phyloP scores from a whole-genome alignment of 2,329 filamentous ascomycete species.

The Fusarium proliferatum region DNA sequence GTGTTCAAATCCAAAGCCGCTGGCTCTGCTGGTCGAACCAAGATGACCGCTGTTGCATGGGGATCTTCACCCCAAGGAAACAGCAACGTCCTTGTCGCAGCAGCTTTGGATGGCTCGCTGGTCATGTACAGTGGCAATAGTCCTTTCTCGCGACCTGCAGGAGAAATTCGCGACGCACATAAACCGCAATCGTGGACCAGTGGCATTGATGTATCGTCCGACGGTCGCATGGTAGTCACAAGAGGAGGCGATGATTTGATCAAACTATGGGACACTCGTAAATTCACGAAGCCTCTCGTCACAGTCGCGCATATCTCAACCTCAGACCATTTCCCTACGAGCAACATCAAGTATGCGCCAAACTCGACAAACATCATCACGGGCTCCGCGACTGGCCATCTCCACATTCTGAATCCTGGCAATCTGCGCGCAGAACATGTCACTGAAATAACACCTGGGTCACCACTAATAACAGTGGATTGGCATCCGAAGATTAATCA shows the following conservation, averaged over 20 bases:
- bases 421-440: conserved; percentile 87
- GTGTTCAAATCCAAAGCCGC: conserved; percentile 94
- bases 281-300: conserved; percentile 91
- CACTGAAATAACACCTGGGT: conserved; percentile 88
- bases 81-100: conserved; percentile 80
- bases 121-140: conserved; percentile 94
- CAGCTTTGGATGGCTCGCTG: conserved; percentile 88
- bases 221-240: conserved; percentile 90
- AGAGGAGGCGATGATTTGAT: conserved; percentile 91
- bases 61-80: conserved; percentile 80
- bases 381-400: conserved; percentile 84
- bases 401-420: conserved; percentile 93
- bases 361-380: conserved; percentile 87
- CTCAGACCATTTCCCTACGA: conserved; percentile 83
- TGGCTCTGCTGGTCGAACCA: conserved; percentile 87
- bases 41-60: conserved; percentile 95
- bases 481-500: conserved; percentile 98
- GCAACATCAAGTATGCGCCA: conserved; percentile 90
- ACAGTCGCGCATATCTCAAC: conserved; percentile 83
- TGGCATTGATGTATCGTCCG: conserved; percentile 88
- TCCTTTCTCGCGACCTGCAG: conserved; percentile 83
- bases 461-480: conserved; percentile 82
- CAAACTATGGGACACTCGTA: conserved; percentile 96
- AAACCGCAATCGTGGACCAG: conserved; percentile 87
- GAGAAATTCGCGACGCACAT: conserved; percentile 87